Conservation (phyloP, 352 stramenopile genomes). For the Phytophthora ramorum region DNA sequence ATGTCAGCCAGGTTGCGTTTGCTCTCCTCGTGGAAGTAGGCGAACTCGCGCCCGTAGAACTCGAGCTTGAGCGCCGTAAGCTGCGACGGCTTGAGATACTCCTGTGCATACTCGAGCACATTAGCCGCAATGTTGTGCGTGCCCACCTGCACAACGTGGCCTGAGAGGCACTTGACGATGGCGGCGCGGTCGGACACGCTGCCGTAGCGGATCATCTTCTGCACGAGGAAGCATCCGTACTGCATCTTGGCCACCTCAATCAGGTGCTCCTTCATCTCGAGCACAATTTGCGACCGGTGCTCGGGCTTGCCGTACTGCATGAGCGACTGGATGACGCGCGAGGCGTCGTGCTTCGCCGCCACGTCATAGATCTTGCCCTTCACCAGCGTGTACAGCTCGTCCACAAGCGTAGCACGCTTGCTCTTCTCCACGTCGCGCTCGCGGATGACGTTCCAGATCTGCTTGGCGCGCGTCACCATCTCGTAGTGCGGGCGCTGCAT, state of each 20-base stretch:
- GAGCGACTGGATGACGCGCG: slow-evolving; percentile 94
- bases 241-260: slow-evolving; percentile 95
- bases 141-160: slow-evolving; percentile 92
- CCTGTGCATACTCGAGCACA: slow-evolving; percentile 93
- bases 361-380: slow-evolving; percentile 95
- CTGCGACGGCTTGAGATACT: slow-evolving; percentile 87
- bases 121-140: slow-evolving; percentile 96
- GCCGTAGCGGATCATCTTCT: slow-evolving; percentile 97
- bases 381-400: slow-evolving; percentile 93
- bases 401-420: slow-evolving; percentile 87
- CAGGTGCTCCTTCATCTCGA: slow-evolving; percentile 93
- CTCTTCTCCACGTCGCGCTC: slow-evolving; percentile 84
- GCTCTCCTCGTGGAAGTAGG: slow-evolving; percentile 85
- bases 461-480: slow-evolving; percentile 93
- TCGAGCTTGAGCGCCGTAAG: slow-evolving; percentile 88
- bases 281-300: slow-evolving; percentile 88
- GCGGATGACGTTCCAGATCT: slow-evolving; percentile 96
- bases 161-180: slow-evolving; percentile 93
- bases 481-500: slow-evolving; percentile 95
- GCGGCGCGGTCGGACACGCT: slow-evolving; percentile 74
- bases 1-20: slow-evolving; percentile 87
- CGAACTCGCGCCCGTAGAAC: slow-evolving; percentile 91
- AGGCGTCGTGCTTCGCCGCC: slow-evolving; percentile 96
- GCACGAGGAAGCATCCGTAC: slow-evolving; percentile 97
- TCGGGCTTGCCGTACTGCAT: slow-evolving; percentile 94